Conservation (phyloP, 805 yeast genomes). For the Candida pini region DNA sequence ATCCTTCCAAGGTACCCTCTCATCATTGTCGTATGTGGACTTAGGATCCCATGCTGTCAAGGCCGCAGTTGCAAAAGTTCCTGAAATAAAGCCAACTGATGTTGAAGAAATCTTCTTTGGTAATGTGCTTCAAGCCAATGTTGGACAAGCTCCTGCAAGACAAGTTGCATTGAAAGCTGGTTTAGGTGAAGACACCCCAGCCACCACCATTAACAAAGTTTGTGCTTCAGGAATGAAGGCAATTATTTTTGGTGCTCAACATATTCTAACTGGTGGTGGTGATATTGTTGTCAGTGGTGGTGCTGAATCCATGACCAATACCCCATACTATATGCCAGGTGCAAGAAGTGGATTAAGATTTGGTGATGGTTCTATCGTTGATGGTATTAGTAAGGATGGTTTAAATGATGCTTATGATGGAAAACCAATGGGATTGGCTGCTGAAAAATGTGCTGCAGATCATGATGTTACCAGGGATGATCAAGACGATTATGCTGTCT, state of each 20-base stretch:
- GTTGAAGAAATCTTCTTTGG: constrained; percentile 93
- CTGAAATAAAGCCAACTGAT: constrained; percentile 66
- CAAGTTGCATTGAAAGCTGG: constrained; percentile 95
- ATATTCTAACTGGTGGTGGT: constrained; percentile 81
- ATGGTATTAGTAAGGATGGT: constrained; percentile 92
- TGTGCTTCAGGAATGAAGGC: constrained; percentile 97
- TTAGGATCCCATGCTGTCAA: constrained; percentile 91
- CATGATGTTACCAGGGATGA: constrained; percentile 71
- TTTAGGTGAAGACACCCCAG: constrained; percentile 69
- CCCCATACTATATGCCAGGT: constrained; percentile 85
- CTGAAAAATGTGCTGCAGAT: constrained; percentile 92
- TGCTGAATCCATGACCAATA: constrained; percentile 94
- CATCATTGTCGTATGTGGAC: constrained; percentile 74
- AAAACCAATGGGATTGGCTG: constrained; percentile 92
- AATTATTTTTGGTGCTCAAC: constrained; percentile 83
- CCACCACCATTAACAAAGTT: constrained; percentile 91
- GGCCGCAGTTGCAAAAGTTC: constrained; percentile 79
- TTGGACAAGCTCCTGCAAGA: constrained; percentile 97
- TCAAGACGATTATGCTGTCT: constrained; percentile 85
- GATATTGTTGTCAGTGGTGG: constrained; percentile 96
- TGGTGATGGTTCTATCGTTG: constrained; percentile 76
- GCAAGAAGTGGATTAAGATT: constrained; percentile 88
- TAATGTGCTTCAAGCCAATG: constrained; percentile 85
- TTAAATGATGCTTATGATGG: constrained; percentile 86
- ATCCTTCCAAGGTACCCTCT: constrained; percentile 79